phyloP scores from a whole-genome alignment of 2,329 filamentous ascomycete genomes.

The Fusarium buxicola region DNA sequence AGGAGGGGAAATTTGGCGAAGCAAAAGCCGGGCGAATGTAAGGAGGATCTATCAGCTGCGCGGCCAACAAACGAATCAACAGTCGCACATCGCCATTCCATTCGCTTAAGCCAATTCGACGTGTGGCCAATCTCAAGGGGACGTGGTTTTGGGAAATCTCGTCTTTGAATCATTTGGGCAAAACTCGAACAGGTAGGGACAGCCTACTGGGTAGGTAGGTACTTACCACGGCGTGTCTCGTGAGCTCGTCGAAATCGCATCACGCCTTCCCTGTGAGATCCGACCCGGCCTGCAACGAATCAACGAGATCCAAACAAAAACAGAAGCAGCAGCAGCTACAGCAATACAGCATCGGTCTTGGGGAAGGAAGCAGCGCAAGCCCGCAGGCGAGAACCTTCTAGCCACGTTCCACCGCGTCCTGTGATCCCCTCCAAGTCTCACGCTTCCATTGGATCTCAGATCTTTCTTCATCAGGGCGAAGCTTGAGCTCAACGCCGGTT shows the following conservation, averaged over 20 bases:
- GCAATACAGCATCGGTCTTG: conserved; percentile 4
- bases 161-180: conserved; percentile 8
- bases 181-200: conserved; percentile 6
- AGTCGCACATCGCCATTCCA: conserved; percentile 5
- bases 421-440: conserved; percentile 27
- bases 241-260: conserved; percentile 13
- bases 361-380: conserved; percentile 24
- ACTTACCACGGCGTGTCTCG: background rate
- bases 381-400: conserved; percentile 27
- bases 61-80: conserved; percentile 1
- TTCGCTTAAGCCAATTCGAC: conserved; percentile 13
- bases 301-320: conserved; percentile 14
- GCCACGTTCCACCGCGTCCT: conserved; percentile 40
- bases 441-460: conserved; percentile 20
- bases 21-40: conserved; percentile 4
- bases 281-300: background rate
- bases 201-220: too few relatives aligned
- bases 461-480: conserved; percentile 18
- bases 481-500: conserved; percentile 20
- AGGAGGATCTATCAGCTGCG: conserved; percentile 7
- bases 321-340: conserved; percentile 16
- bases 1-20: conserved; percentile 1
- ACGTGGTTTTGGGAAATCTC: background rate
- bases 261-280: conserved; percentile 23
- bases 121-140: conserved; percentile 1